Evolutionary conservation across 2,329 filamentous ascomycete genomes (phyloP), one percentile per base, ranked within the genome.

Genomic region (Aspergillus costaricaensis): DNA sequence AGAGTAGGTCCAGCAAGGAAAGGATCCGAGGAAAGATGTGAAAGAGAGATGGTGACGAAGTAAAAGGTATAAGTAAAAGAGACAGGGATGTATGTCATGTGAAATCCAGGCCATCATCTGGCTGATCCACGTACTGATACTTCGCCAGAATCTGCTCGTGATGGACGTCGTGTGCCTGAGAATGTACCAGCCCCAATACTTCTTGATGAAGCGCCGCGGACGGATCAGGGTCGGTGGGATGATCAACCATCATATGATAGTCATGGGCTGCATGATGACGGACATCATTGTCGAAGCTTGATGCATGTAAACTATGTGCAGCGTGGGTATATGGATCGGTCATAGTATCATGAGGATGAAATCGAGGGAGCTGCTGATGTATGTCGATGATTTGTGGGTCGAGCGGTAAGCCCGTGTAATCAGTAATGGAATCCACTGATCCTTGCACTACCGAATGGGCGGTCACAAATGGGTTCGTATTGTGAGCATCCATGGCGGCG

Each of bases 351-450:
- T 79, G 76, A 21, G 76, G 70, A 55, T 76, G 76, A 50, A 77
- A 79, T 19, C 76, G 70, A 32, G 76, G 70, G 3, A 81, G 70
- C 55, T 80, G 78, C 36, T 79, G 72, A 48, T 80, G 76, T 27
- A 82, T 74, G 63, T 82, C 80, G 64, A 87, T 87, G 51, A 88
- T 85, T 39, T 85, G 85, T 2, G 86, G 85, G 61, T 88, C 86
- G 44, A 86, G 79, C 2, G 85, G 85, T 72, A 87, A 79, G 44
- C 83, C 78, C 61, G 80, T 73, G 59, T 79, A 81, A 32, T 76
- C 72, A 21, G 74, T 68, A 65, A 81, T 77, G 21, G 75, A 69
- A 41, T 77, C 74, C 41, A 77, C 71, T 7, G 69, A 61, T 50
- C 74, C 71, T 58, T 75, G 71, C 1, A 77, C 72, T 58, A 75